Base-by-base conservation (phyloP, 169 alveolate genomes). In the Eimeria tenella region DNA sequence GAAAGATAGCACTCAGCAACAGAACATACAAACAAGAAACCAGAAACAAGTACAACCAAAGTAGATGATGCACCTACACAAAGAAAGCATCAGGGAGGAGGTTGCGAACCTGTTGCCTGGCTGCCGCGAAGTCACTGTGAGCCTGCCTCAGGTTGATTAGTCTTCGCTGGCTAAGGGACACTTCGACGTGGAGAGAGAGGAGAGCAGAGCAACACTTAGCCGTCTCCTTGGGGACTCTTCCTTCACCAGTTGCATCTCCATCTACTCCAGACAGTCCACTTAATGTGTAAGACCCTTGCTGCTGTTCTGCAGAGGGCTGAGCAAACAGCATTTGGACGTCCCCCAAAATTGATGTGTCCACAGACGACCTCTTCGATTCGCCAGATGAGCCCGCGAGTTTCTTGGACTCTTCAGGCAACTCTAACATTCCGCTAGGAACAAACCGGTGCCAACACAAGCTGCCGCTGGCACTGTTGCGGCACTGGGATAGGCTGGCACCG, bases 371-470 rank as follows among this genome's bases (percentile, higher is more conserved):
- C 83, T 23, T 8, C 9, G 58, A 7, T 6, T 31, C 83, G 13
- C 11, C 31, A n/a, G 31, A 15, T 13, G 31, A 23, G 49, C 9
- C n/a, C 1, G n/a, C 3, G 77, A n/a, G 77, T 11, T 8, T 17
- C 11, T 13, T 8, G 3, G 77, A 11, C 31, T 68, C 77, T n/a
- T 11, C 77, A 68, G 77, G 77, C 13, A 10, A 7, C 21, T 42
- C 86, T 4, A 31, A 5, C 53, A 2, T 19, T 5, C 49, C 60
- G 65, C 65, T 75, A 19, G 86, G 65, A 9, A 50, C 60, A 52
- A 75, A 75, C 49, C 86, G 60, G 49, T 75, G 86, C 86, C 86
- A 75, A 52, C 86, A 75, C 60, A 58, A 11, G 55, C 74, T 56
- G 58, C 74, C 23, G 71, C 90, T 82, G 74, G 74, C 21, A 42